Conservation (phyloP, 257 asterid genomes). For the Primulina tabacum region DNA sequence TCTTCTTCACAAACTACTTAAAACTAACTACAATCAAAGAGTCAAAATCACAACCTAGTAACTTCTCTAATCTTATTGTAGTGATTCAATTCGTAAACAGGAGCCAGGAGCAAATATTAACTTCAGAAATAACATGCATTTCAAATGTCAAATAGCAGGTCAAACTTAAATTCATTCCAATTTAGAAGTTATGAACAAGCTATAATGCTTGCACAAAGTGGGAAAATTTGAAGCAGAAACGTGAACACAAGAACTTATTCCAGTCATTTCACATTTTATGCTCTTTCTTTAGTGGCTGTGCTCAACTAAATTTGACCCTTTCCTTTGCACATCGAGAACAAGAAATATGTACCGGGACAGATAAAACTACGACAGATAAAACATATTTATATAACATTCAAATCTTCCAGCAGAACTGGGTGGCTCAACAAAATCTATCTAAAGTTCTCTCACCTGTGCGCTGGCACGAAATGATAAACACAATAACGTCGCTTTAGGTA, state of each 20-base stretch:
- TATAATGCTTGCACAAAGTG: background rate
- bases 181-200: constrained; percentile 5
- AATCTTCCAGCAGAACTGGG: constrained; percentile 6
- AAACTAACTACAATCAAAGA: background rate
- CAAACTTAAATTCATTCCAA: background rate
- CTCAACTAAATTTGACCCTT: background rate
- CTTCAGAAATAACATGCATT: background rate
- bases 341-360: background rate
- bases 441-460: constrained; percentile 51
- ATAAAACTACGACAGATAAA: background rate
- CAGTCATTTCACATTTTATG: background rate
- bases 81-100: background rate
- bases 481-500: constrained; percentile 57
- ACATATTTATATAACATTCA: background rate
- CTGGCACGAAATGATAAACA: constrained; percentile 80
- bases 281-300: background rate
- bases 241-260: background rate
- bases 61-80: constrained; percentile 12
- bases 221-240: background rate
- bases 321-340: background rate
- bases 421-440: background rate
- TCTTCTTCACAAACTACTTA: background rate
- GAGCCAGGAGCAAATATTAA: background rate
- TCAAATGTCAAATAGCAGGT: background rate
- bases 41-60: background rate